Percentiles rank a stretch among this genome's conserved stretches.
Evolutionary conservation across 202 grass and related monocot species (phyloP).

Genomic region (Sporobolus alterniflorus): DNA sequence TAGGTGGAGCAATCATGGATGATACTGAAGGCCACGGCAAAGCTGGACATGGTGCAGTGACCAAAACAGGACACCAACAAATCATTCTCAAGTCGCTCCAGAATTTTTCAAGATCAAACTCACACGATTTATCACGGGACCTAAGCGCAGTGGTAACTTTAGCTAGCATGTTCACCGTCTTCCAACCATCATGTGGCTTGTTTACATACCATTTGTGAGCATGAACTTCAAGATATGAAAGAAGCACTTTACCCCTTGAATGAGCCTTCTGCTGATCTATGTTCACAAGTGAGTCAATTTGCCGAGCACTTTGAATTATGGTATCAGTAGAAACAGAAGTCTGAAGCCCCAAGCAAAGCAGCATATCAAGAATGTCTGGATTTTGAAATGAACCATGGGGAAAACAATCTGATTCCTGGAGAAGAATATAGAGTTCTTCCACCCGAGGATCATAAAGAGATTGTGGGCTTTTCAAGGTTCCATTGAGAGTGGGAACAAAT

Average conservation of each 20-base stretch:
- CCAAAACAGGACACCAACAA: constrained; percentile 97
- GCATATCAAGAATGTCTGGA: constrained; percentile 89
- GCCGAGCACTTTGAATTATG: constrained; percentile 81
- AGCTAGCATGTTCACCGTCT: constrained; percentile 83
- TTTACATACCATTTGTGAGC: constrained; percentile 82
- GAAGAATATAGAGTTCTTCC: constrained; percentile 92
- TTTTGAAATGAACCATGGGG: constrained; percentile 77
- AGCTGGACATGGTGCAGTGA: constrained; percentile 67
- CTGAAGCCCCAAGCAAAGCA: constrained; percentile 81
- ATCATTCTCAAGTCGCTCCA: constrained; percentile 95
- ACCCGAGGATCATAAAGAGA: constrained; percentile 97
- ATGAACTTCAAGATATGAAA: constrained; percentile 96
- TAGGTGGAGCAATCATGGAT: constrained; percentile 90
- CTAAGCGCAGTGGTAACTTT: constrained; percentile 75
- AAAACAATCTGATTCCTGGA: constrained; percentile 92
- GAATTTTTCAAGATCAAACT: constrained; percentile 83
- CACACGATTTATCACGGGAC: constrained; percentile 62
- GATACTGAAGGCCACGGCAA: constrained; percentile 93
- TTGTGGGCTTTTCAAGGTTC: constrained; percentile 77
- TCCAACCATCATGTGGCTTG: constrained; percentile 58
- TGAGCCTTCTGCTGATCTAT: constrained; percentile 91
- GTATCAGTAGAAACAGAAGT: constrained; percentile 80
- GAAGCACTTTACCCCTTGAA: constrained; percentile 85
- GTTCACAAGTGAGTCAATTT: constrained; percentile 85
- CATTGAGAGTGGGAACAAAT: constrained; percentile 78